phyloP scores from a whole-genome alignment of 192 early-diverging fungal genomes.

The Entrophospora sp. region DNA sequence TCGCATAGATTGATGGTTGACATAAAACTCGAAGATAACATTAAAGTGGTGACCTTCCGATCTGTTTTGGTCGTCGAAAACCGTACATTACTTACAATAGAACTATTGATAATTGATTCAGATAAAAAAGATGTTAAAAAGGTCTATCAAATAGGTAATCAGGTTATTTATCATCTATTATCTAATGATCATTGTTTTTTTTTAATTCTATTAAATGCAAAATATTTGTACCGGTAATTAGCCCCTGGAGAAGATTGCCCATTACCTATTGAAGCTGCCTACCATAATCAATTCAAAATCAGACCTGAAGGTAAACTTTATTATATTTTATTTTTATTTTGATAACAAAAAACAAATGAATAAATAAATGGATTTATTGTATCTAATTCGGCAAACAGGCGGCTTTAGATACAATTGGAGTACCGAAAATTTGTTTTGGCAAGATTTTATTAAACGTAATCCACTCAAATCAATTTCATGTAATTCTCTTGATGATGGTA shows the following conservation, averaged over 20 bases:
- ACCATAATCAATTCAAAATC: conserved; percentile 67
- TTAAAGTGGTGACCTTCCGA: conserved; percentile 89
- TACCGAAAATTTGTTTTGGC: conserved; percentile 71
- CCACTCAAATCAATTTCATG: conserved; percentile 35
- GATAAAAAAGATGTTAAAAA: conserved; percentile 45
- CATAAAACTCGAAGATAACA: conserved; percentile 73
- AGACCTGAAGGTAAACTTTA: conserved; percentile 59
- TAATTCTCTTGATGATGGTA: conserved; percentile 29
- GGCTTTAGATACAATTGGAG: conserved; percentile 87
- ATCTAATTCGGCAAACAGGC: conserved; percentile 22
- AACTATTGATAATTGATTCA: conserved; percentile 68
- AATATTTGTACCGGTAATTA: no score
- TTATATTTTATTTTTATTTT: neutral
- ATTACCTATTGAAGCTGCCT: conserved; percentile 81
- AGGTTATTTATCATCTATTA: no score
- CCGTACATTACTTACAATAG: conserved; percentile 64
- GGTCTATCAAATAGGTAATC: conserved; percentile 46
- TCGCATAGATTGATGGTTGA: conserved; percentile 81
- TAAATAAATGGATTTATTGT: no score
- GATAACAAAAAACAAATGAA: no score
- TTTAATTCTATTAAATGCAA: neutral
- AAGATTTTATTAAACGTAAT: conserved; percentile 50
- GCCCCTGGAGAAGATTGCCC: conserved; percentile 76
- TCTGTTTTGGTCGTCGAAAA: conserved; percentile 80
- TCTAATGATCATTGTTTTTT: no score